Evolutionary conservation across 306 rosid species (phyloP).

Genomic region (Biancaea sappan): DNA sequence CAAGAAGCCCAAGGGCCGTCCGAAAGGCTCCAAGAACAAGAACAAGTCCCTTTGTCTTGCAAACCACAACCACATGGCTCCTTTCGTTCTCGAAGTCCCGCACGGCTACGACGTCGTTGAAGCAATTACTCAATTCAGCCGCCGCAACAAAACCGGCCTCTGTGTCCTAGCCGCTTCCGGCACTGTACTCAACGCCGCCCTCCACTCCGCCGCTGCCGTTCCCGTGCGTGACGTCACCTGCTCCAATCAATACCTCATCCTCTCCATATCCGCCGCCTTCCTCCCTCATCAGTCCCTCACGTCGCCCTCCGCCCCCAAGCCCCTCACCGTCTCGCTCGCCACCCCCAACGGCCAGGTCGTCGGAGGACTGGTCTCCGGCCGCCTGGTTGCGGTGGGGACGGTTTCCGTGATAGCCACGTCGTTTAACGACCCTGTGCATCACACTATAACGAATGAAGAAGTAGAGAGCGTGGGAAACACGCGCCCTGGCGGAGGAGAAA

Average conservation of each 20-base stretch:
- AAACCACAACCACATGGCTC: constrained; percentile 62
- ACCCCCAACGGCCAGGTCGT: constrained; percentile 82
- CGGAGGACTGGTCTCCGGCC: constrained; percentile 67
- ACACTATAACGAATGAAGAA: constrained; percentile 55
- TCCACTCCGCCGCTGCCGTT: constrained; percentile 54
- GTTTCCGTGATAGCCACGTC: constrained; percentile 68
- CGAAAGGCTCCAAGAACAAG: constrained; percentile 85
- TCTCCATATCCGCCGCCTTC: constrained; percentile 72
- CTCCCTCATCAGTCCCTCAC: constrained; percentile 36
- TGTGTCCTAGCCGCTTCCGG: constrained; percentile 72
- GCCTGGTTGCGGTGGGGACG: constrained; percentile 55
- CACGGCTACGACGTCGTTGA: constrained; percentile 71
- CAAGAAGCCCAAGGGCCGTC: constrained; percentile 79
- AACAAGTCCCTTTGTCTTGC: constrained; percentile 60
- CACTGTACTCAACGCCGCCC: constrained; percentile 62
- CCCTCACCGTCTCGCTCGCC: constrained; percentile 66
- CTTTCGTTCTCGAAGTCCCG: constrained; percentile 68
- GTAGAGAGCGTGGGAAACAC: constrained; percentile 45
- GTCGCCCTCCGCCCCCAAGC: constrained; percentile 36
- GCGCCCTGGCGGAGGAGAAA: constrained; percentile 39
- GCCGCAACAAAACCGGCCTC: constrained; percentile 58
- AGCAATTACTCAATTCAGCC: constrained; percentile 61
- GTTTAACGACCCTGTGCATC: constrained; percentile 65
- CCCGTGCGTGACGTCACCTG: constrained; percentile 55
- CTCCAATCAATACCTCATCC: constrained; percentile 67